These are phyloP conservation scores for Naegleria fowleri DNA, from an alignment of 208 protist species.

Conservation along the genomic window DNA sequence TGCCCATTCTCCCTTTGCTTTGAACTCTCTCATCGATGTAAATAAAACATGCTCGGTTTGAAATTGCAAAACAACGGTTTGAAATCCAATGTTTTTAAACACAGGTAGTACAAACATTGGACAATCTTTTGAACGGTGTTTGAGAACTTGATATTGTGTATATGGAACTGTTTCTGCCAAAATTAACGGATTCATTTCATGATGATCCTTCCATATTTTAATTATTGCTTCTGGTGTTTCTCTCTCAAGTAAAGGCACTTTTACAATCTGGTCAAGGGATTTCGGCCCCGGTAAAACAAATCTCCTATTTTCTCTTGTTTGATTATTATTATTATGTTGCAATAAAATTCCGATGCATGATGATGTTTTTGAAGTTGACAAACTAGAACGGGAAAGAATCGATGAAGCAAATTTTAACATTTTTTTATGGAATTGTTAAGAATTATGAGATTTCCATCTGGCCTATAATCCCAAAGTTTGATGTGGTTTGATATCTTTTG, in stretches of 20 bases:
- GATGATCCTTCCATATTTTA: not conserved
- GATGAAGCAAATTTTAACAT: not conserved
- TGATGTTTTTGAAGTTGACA: not conserved
- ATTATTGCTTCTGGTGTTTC: not conserved
- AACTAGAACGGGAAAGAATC: too few species aligned
- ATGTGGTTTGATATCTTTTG: too few species aligned
- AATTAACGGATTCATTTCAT: not conserved
- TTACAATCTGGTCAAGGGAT: not conserved
- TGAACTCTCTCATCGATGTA: not conserved
- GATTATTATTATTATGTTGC: not conserved
- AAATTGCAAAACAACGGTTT: not conserved
- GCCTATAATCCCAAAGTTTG: too few species aligned
- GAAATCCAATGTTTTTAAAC: slow-evolving; percentile 1
- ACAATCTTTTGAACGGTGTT: not conserved
- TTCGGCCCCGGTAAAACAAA: not conserved
- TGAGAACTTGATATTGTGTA: not conserved
- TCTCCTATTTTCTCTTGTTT: not conserved
- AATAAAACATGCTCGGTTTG: not conserved
- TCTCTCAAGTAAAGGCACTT: not conserved
- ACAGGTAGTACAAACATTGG: slow-evolving; percentile 22
- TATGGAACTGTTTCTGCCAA: not conserved
- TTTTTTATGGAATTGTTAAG: too few species aligned
- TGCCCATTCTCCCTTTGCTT: not conserved
- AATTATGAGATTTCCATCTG: too few species aligned
- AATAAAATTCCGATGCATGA: not conserved